Evolutionary conservation across 164 flowering plant species (phyloP), one percentile per base, ranked within the genome.

Genomic region (Chloranthus sessilifolius): DNA sequence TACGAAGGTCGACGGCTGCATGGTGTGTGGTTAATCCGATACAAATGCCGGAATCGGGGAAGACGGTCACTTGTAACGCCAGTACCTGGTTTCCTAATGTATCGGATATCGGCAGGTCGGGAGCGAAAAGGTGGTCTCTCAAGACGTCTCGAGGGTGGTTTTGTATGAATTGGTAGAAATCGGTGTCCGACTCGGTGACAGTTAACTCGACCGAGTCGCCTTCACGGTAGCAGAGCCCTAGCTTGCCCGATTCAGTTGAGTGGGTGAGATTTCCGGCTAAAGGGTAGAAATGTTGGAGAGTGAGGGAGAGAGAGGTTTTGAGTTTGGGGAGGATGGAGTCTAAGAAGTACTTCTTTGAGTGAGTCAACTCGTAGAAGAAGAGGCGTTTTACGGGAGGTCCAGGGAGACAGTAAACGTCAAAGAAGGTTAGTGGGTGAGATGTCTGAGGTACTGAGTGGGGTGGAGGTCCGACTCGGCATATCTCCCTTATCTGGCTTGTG

Each of bases 221-320:
- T 2, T 42, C 44, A 19, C 5, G 11, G 64, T 48, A 69, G 29
- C 52, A 29, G 28, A 73, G 24, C n/a, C 30, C 31, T 35, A 74
- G 73, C 21, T 40, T 42, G 8, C 7, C 27, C 27, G 63, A 61
- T 8, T 57, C 47, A 1, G 63, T 56, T 4, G 66, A 60, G 22
- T 39, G 36, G 3, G 63, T 31, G 11, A 73, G 44, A 10, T 56
- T 63, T 7, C 69, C 72, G 14, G 74, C 66, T 16, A 70, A 25
- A 1, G 77, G 72, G 43, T 50, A 68, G 46, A 69, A 77, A 50
- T 62, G 63, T 16, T 37, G 50, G 52, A 78, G 76, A 34, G 74
- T 45, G 19, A 63, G 58, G 27, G 68, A 53, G 21, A 78, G 76
- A 2, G 80, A 75, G 49, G 27, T 25, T 34, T 62, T 68, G 41